phyloP scores from a whole-genome alignment of 2,329 filamentous ascomycete species.

The Fusarium verrucosum region DNA sequence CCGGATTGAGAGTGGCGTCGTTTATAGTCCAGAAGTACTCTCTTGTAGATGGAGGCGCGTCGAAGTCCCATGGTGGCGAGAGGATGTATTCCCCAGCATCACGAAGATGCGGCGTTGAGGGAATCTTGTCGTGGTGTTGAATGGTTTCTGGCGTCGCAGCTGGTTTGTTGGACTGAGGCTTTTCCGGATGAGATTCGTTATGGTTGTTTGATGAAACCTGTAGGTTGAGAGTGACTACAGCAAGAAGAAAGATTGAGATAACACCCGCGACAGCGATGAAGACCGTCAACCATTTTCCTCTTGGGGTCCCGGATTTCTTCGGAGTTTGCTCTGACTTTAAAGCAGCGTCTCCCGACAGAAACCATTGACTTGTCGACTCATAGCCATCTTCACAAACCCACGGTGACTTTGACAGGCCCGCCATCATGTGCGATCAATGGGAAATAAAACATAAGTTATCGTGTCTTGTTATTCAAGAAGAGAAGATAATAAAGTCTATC shows the following conservation, averaged over 20 bases:
- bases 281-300: neutral
- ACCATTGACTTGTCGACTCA: neutral
- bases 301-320: fast-evolving
- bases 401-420: neutral
- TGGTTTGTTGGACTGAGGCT: neutral
- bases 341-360: neutral
- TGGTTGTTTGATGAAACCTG: neutral
- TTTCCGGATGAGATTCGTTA: neutral
- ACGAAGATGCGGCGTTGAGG: slow-evolving; percentile 42
- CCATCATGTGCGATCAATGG: neutral
- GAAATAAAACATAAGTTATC: neutral
- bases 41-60: slow-evolving; percentile 59
- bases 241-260: slow-evolving; percentile 38
- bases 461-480: neutral
- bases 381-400: neutral
- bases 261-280: slow-evolving; percentile 1
- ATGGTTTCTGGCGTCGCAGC: slow-evolving; percentile 8
- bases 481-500: no score
- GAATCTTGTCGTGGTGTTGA: slow-evolving; percentile 40
- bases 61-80: slow-evolving; percentile 63
- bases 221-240: slow-evolving; percentile 33
- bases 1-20: slow-evolving; percentile 67
- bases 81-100: slow-evolving; percentile 64
- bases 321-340: neutral
- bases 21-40: slow-evolving; percentile 69